Base-by-base conservation (phyloP, 1,284 basidiomycete genomes). In the Heterobasidion occidentale region DNA sequence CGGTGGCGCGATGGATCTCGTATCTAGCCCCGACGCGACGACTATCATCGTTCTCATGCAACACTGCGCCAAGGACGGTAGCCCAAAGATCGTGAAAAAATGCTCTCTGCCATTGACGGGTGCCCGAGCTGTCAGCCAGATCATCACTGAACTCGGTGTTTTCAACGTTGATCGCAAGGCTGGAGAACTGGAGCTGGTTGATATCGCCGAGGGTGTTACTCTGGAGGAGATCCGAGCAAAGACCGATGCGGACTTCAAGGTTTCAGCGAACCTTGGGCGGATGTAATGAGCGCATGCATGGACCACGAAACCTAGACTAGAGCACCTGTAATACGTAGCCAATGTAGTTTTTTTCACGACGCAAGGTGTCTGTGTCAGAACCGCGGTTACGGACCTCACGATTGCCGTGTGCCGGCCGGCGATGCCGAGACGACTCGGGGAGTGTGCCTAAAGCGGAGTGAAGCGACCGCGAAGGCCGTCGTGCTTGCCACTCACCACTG, bases 1-100 rank as follows among this genome's bases (percentile, higher is more conserved):
- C 69, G 94, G 94, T 35, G 94, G 95, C 57, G 94, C 94, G 1
- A 97, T 97, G 93, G 94, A 96, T 68, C 84, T 95, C 54, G 92
- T 95, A 56, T 94, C 92, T 49, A 94, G 94, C 71, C 93, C 92
- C 1, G 91, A 94, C 68, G 84, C 86, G 73, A 95, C 93, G 51
- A 92, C 88, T 71, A 86, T 91, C 60, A 91, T 96, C 58, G 91
- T 83, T 5, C 81, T 92, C 49, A 90, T 92, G 78, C 92, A 97
- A 67, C 94, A 96, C 72, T 84, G 84, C 62, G 86, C 92, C 54
- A 97, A 94, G 75, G 85, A 92, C 66, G 94, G 94, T 52, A 81
- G 81, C 61, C 84, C 89, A 54, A 98, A 98, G 78, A 86, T 98
- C 59, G 78, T 95, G 53, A 77, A 87, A 63, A 73, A 88, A 67